These are phyloP conservation scores for Amanita rimosa DNA, from an alignment of 768 basidiomycete genomes.

Conservation along the genomic window DNA sequence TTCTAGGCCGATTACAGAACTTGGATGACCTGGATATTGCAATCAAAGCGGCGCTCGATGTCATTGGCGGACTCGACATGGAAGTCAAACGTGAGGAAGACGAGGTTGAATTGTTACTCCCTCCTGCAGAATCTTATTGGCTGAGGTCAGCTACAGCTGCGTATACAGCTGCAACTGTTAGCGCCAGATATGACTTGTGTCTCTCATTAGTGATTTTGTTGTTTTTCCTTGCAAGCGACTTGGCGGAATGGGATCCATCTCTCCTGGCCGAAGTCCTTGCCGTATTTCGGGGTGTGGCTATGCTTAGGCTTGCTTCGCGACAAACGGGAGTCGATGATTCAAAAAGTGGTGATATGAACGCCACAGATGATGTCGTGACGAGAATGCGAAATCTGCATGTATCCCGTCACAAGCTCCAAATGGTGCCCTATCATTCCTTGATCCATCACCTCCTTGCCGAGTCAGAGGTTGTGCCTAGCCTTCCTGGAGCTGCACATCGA, in stretches of 20 bases:
- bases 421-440: slow-evolving; percentile 47
- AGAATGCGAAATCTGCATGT: slow-evolving; percentile 71
- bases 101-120: slow-evolving; percentile 45
- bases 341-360: slow-evolving; percentile 15
- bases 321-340: slow-evolving; percentile 33
- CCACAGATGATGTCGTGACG: slow-evolving; percentile 52
- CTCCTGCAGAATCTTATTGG: slow-evolving; percentile 50
- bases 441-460: slow-evolving; percentile 51
- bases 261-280: slow-evolving; percentile 67
- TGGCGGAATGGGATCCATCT: slow-evolving; percentile 52
- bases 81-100: slow-evolving; percentile 71
- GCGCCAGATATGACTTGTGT: slow-evolving; percentile 68
- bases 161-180: slow-evolving; percentile 50
- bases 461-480: slow-evolving; percentile 31
- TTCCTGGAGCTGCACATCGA: slow-evolving; percentile 53
- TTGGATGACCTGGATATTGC: slow-evolving; percentile 45
- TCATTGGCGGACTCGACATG: slow-evolving; percentile 60
- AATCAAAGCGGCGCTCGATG: slow-evolving; percentile 48
- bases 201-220: slow-evolving; percentile 54
- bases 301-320: slow-evolving; percentile 48
- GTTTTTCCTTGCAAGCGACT: slow-evolving; percentile 58
- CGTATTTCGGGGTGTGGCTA: slow-evolving; percentile 67
- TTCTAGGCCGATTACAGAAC: slow-evolving; percentile 45
- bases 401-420: slow-evolving; percentile 33
- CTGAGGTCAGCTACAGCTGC: slow-evolving; percentile 46